Base-by-base conservation (phyloP, 768 basidiomycete species). In the Amyloporia xantha region DNA sequence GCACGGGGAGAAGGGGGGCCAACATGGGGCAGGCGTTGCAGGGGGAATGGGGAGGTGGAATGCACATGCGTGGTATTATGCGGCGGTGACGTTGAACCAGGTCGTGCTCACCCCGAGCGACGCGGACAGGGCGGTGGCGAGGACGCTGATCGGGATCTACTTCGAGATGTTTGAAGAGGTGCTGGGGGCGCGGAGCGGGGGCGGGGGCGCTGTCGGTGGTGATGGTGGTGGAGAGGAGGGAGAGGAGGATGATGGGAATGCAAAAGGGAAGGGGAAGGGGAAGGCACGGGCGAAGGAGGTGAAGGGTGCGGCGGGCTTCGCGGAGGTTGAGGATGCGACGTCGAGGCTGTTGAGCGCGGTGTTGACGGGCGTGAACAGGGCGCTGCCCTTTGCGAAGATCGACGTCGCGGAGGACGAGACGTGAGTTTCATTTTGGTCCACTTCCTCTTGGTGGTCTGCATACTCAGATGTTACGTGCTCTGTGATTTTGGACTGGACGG, bases 141-240 rank as follows among this genome's bases (percentile, higher is more conserved):
- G 82, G 40, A 76, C 80, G 52, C 72, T 97, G 52, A 82, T 97
- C 17, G 86, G 92, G 44, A 76, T 93, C 3, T 97, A 98, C 68
- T 99, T 98, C 59, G 86, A 93, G 69, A 76, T 97, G 61, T 99
- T 99, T 72, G 75, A 83, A 59, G 91, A 91, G 57, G 70, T 96
- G 9, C 75, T 98, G 2, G 86, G 89, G 0, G 82, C 87, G 56
- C 71, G 70, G 11, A 15, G 9, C 15, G 68, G 73, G 59, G 69
- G 70, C 41, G 64, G 67, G 55, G 56, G 56, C 56, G 60, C 67
- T 57, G 43, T 69, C 33, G 70, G 75, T 61, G 68, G 69, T 38
- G 66, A 68, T 53, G 30, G 30, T 7, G 30, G 15, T 33, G 30
- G 30, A 15, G 53, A 49, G 57, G 59, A 65, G 58, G 72, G 63